Conservation (phyloP, 2,329 filamentous ascomycete species). For the Fusarium palustre region DNA sequence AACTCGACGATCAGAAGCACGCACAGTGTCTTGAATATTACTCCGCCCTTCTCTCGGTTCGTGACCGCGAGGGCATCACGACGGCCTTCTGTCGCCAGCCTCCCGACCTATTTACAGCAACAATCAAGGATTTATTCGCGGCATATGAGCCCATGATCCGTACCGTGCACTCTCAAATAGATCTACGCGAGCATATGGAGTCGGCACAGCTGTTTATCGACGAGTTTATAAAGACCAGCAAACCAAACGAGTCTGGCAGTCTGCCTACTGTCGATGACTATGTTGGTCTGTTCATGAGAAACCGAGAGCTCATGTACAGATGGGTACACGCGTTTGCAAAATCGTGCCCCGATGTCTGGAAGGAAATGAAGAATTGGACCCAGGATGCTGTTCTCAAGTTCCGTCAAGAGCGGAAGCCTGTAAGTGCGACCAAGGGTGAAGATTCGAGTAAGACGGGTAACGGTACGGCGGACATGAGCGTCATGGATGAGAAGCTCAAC, state of each 20-base stretch:
- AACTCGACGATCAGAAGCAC: constrained; percentile 71
- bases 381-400: constrained; percentile 70
- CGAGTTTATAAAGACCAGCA: constrained; percentile 74
- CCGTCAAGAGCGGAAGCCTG: constrained; percentile 45
- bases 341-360: constrained; percentile 74
- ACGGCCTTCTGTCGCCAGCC: constrained; percentile 73
- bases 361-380: constrained; percentile 71
- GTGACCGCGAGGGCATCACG: constrained; percentile 78
- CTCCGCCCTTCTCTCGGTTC: constrained; percentile 74
- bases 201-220: constrained; percentile 76
- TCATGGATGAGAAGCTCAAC: constrained; percentile 57
- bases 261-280: constrained; percentile 77
- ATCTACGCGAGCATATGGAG: constrained; percentile 75
- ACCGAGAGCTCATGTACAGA: constrained; percentile 72
- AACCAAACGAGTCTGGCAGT: constrained; percentile 54
- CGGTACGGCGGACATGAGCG: constrained; percentile 38
- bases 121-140: constrained; percentile 71
- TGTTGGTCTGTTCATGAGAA: constrained; percentile 72
- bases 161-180: constrained; percentile 75
- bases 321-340: constrained; percentile 78
- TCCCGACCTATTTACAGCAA: constrained; percentile 79
- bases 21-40: constrained; percentile 75
- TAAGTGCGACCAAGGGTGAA: background rate
- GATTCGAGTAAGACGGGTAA: constrained; percentile 14
- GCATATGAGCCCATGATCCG: constrained; percentile 82